Conservation (phyloP, 768 basidiomycete genomes). For the Suillus fuscotomentosus region DNA sequence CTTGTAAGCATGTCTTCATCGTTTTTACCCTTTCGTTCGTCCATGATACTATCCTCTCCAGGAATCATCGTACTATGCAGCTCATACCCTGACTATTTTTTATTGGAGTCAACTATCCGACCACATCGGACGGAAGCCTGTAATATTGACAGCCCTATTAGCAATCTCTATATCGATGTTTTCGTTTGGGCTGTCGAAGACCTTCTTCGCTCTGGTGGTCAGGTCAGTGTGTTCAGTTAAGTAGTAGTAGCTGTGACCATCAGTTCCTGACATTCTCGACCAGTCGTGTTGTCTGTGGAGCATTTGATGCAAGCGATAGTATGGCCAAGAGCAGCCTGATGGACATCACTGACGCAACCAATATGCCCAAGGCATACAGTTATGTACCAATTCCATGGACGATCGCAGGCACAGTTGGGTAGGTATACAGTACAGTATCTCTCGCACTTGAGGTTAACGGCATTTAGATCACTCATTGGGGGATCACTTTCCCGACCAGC, state of each 20-base stretch:
- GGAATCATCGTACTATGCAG: slow-evolving; percentile 49
- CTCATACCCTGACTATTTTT: slow-evolving; percentile 44
- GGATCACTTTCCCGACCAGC: slow-evolving; percentile 62
- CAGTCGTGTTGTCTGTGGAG: slow-evolving; percentile 45
- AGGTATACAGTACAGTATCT: slow-evolving; percentile 12
- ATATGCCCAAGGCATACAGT: slow-evolving; percentile 44
- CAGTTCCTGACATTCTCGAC: not conserved
- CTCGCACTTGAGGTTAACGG: not conserved
- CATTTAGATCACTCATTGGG: slow-evolving; percentile 53
- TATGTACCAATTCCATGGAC: slow-evolving; percentile 54
- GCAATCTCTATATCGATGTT: slow-evolving; percentile 45
- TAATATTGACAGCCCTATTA: slow-evolving; percentile 43
- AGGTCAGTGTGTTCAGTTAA: slow-evolving; percentile 16
- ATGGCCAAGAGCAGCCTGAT: slow-evolving; percentile 41
- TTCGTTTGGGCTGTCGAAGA: slow-evolving; percentile 45
- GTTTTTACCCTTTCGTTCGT: slow-evolving; percentile 29
- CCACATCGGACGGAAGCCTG: slow-evolving; percentile 45
- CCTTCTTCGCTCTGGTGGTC: slow-evolving; percentile 18
- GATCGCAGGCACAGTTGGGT: slow-evolving; percentile 41
- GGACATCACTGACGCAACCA: slow-evolving; percentile 39
- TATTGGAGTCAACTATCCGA: slow-evolving; percentile 53
- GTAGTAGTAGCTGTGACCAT: not conserved
- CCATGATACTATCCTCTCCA: slow-evolving; percentile 14
- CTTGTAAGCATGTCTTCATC: slow-evolving; percentile 33
- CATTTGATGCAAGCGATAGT: slow-evolving; percentile 53